Evolutionary conservation across 805 yeast species (phyloP).

Genomic region (Metschnikowia kofuensis): DNA sequence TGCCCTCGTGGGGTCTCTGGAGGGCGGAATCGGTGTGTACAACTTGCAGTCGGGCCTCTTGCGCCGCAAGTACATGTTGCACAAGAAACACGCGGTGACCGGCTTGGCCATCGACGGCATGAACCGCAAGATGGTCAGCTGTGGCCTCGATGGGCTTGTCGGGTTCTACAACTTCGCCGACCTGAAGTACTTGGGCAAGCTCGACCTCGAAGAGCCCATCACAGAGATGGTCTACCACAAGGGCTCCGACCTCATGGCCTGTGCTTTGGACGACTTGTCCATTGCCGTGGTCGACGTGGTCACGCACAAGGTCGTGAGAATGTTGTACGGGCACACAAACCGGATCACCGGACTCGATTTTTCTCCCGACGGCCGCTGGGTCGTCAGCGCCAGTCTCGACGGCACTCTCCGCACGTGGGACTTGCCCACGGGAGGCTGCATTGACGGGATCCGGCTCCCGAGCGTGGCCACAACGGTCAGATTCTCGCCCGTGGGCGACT

Average conservation of each 20-base stretch:
- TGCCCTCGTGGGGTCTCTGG: constrained; percentile 83
- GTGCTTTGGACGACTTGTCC: constrained; percentile 82
- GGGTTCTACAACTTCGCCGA: constrained; percentile 83
- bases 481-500: constrained; percentile 85
- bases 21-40: constrained; percentile 81
- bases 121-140: constrained; percentile 82
- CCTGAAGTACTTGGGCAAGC: constrained; percentile 61
- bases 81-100: constrained; percentile 70
- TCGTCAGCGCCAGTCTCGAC: constrained; percentile 79
- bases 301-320: constrained; percentile 81
- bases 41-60: constrained; percentile 89
- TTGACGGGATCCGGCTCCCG: constrained; percentile 80
- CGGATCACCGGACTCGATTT: constrained; percentile 86
- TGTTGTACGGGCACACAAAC: constrained; percentile 84
- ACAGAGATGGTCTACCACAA: constrained; percentile 76
- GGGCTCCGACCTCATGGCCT: constrained; percentile 79
- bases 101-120: constrained; percentile 88
- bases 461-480: constrained; percentile 78
- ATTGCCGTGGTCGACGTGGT: constrained; percentile 79
- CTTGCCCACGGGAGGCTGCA: constrained; percentile 93
- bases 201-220: constrained; percentile 72
- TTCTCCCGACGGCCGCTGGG: constrained; percentile 94
- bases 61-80: constrained; percentile 66
- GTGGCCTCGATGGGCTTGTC: constrained; percentile 85
- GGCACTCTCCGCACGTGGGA: constrained; percentile 95